Percentiles rank a stretch among this genome's conserved stretches.
Conservation (phyloP, 2,329 filamentous ascomycete genomes). For the Beauveria pseudobassiana region DNA sequence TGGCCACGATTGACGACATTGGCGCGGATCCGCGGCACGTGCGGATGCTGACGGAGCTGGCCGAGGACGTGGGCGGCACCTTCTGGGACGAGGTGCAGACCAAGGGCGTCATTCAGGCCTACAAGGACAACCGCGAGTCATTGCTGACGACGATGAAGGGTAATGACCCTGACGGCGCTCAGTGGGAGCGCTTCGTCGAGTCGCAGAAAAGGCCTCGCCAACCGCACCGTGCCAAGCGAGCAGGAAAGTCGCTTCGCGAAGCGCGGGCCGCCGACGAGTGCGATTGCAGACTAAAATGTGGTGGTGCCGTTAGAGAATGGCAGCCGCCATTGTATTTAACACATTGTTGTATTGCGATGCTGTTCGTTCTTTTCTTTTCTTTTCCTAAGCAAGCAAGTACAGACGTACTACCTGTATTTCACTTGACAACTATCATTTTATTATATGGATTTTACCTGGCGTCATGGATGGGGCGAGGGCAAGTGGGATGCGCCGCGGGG, state of each 20-base stretch:
- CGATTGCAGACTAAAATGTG: constrained; percentile 30
- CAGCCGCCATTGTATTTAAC: not conserved
- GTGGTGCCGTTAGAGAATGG: not conserved
- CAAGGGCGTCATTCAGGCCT: constrained; percentile 53
- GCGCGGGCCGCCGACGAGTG: constrained; percentile 26
- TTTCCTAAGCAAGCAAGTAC: not conserved
- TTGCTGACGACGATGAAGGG: constrained; percentile 44
- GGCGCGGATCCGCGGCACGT: constrained; percentile 42
- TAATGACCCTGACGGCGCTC: constrained; percentile 49
- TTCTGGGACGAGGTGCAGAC: constrained; percentile 47
- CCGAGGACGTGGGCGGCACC: constrained; percentile 56
- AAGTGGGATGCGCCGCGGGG: not conserved
- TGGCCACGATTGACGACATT: constrained; percentile 43
- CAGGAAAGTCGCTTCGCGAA: constrained; percentile 18
- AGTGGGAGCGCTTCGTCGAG: constrained; percentile 57
- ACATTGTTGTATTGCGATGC: not conserved
- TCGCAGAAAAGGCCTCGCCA: constrained; percentile 53
- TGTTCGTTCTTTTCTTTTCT: not conserved
- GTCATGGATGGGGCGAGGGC: not conserved
- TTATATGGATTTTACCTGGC: not conserved
- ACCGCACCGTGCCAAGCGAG: constrained; percentile 32
- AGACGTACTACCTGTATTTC: not conserved
- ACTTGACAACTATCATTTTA: not conserved
- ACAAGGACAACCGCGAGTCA: constrained; percentile 49
- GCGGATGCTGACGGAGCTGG: constrained; percentile 50